Conservation (phyloP, 148 eudicot species). For the Fagopyrum tataricum region DNA sequence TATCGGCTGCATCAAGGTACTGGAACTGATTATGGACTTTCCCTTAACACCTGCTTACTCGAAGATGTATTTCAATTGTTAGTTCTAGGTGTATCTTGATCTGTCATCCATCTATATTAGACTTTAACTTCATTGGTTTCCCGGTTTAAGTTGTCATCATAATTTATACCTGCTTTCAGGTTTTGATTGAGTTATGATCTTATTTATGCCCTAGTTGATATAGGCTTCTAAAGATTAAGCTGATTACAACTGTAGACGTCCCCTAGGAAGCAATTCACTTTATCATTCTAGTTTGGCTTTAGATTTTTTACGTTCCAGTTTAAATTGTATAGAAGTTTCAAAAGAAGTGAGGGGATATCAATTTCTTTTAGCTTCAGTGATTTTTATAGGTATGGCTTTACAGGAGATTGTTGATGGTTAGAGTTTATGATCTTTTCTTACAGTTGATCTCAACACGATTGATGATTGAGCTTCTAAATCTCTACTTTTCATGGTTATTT, state of each 20-base stretch:
- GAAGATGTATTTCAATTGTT: not conserved
- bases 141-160: not conserved
- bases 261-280: not conserved
- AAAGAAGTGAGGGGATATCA: not conserved
- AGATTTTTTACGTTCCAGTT: not conserved
- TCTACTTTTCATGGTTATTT: not conserved
- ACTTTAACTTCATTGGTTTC: not conserved
- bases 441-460: not conserved
- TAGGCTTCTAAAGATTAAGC: not conserved
- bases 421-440: not conserved
- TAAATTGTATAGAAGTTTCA: not conserved
- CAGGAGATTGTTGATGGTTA: not conserved
- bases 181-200: slow-evolving; percentile 1
- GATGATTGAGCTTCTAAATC: not conserved
- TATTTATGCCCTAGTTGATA: not conserved
- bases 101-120: not conserved
- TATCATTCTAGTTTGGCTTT: not conserved
- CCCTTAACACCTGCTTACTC: not conserved
- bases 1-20: slow-evolving; percentile 81
- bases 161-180: not conserved
- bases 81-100: not conserved
- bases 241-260: not conserved
- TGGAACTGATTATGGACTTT: slow-evolving; percentile 2
- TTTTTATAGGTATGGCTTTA: not conserved
- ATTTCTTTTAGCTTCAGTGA: not conserved